Evolutionary conservation across 208 protist species (phyloP), one percentile per base, ranked within the genome.

Genomic region (Leishmania tropica): DNA sequence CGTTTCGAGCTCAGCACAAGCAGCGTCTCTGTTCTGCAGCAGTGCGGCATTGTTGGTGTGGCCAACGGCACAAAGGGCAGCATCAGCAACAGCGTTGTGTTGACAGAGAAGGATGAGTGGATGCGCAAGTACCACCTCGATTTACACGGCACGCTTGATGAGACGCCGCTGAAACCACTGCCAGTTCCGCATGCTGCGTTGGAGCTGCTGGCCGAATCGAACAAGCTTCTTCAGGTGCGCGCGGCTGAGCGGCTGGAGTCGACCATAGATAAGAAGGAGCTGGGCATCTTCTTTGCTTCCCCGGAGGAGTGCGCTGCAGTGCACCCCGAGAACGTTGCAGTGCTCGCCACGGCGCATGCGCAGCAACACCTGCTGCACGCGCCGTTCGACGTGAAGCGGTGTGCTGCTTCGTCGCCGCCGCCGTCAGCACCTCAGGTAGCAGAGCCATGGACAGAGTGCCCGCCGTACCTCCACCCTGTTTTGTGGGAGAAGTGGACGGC

Each of bases 401-500:
- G 7, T 24, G 35, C n/a, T 48, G 56, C 58, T 19, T n/a, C 65
- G 6, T 10, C 56, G 48, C 24, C 70, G 13, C 58, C 77, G 70
- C 19, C 10, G 21, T 58, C 60, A 48, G 40, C 60, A 21, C 47
- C 75, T 73, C 21, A 51, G 15, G 17, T 53, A 11, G n/a, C 62
- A 11, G 31, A 81, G 24, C 31, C 71, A 47, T 81, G 64, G 85
- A 82, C 68, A 24, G 67, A 13, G 77, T 76, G 75, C 53, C 93
- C 93, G 2, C 37, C 86, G 37, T 95, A 93, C 83, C 67, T 96
- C 65, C 93, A 96, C 80, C 81, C 85, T 28, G 78, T 85, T 42
- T 77, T 96, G 81, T 96, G 93, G 93, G 72, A 75, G n/a, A 92
- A 90, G 81, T 96, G 93, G 93, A 51, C 83, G 11, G 83, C 84